These are phyloP conservation scores for Pleochaeta shiraiana DNA, from an alignment of 2,329 filamentous ascomycete genomes.

Conservation along the genomic window DNA sequence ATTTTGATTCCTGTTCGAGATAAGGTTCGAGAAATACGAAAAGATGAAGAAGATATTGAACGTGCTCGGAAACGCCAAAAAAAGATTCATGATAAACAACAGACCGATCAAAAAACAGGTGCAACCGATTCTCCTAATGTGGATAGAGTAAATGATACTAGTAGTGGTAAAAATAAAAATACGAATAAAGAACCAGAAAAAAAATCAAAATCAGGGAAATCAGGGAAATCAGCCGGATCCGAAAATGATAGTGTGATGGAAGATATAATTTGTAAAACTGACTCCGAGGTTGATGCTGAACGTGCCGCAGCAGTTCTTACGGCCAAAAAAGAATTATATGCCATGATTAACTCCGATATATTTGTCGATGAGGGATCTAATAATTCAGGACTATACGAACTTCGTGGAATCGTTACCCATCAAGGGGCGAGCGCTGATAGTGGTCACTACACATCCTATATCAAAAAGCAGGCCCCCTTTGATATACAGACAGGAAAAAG, in stretches of 20 bases:
- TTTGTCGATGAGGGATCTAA: constrained; percentile 64
- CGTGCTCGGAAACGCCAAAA: constrained; percentile 84
- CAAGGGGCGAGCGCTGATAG: constrained; percentile 94
- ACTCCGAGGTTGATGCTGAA: constrained; percentile 80
- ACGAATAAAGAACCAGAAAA: constrained; percentile 21
- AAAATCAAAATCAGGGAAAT: constrained; percentile 24
- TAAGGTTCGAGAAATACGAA: constrained; percentile 84
- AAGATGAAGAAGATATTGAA: constrained; percentile 87
- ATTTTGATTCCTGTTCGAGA: constrained; percentile 81
- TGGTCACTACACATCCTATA: constrained; percentile 93
- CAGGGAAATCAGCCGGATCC: constrained; percentile 20
- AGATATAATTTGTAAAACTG: constrained; percentile 51
- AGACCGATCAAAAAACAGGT: constrained; percentile 26
- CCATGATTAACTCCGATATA: constrained; percentile 53
- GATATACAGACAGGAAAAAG: constrained; percentile 58
- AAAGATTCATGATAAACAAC: constrained; percentile 29
- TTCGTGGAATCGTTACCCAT: constrained; percentile 85
- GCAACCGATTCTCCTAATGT: constrained; percentile 22
- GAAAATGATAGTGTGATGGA: constrained; percentile 49
- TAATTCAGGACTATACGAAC: constrained; percentile 86
- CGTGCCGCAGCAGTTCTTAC: constrained; percentile 48
- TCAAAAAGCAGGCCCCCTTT: constrained; percentile 66
- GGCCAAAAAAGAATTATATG: constrained; percentile 73
- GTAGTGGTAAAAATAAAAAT: not conserved
- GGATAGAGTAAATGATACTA: constrained; percentile 25